Base-by-base conservation (phyloP, 1,284 basidiomycete genomes). In the Naganishia sp. region DNA sequence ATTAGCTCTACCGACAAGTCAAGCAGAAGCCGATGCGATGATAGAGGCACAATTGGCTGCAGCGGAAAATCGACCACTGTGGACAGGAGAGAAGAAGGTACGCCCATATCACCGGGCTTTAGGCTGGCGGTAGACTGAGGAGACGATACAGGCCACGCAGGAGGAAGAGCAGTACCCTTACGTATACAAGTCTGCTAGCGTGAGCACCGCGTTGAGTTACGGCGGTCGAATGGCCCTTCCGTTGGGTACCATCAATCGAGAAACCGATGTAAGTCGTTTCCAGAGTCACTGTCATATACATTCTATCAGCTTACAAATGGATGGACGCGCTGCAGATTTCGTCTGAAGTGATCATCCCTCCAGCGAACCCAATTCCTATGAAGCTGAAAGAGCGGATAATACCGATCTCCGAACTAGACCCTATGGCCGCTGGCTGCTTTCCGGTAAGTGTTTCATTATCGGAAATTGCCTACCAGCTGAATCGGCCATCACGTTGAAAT, bases 391-490 rank as follows among this genome's bases (percentile, higher is more conserved):
- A 99, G 77, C 85, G 87, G 23, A 85, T 90, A 2, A 84, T 98
- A 43, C 80, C 83, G 7, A 84, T 98, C 13, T 73, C 81, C 6
- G 88, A 92, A 66, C 84, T 99, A 39, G 90, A 95, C 55, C 82
- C 85, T 6, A 80, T 99, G 25, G 88, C 89, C 2, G 84, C 82
- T 72, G 89, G 90, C n/a, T 96, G 91, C 35, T 98, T 99, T 79
- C 86, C 90, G 1, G 91, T 94, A 73, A 73, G 86, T 74, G 45
- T 39, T 0, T 54, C 68, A 49, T 21, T 45, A 23, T 6, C 21
- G 18, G 23, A 50, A 25, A 25, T 9, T 23, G 13, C n/a, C 15
- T 15, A 15, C 7, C 28, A 52, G 17, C 25, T 28, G 9, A 43
- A 23, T 25, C 42, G 35, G n/a, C 65, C 94, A 41, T 41, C 15